phyloP scores from a whole-genome alignment of 1,284 basidiomycete species.

The Microbotryum intermedium region DNA sequence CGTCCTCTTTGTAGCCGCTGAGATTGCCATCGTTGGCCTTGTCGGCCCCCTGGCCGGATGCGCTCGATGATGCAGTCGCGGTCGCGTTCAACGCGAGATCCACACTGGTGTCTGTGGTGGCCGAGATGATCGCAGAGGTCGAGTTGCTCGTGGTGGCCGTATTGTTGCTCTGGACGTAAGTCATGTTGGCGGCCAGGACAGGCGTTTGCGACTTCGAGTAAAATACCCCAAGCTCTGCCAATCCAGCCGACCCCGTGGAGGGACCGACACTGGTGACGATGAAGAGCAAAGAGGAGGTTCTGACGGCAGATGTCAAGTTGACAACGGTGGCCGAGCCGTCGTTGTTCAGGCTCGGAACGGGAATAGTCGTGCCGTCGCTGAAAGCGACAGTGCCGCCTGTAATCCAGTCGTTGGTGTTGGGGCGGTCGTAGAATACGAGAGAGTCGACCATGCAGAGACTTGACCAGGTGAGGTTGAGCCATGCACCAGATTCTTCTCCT shows the following conservation, averaged over 20 bases:
- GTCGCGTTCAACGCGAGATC: constrained; percentile 12
- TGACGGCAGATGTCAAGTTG: constrained; percentile 2
- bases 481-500: constrained; percentile 13
- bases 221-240: constrained; percentile 27
- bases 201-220: constrained; percentile 3
- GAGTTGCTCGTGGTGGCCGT: not conserved
- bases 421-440: constrained; percentile 20
- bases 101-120: not conserved
- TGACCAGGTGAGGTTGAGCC: constrained; percentile 18
- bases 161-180: not conserved
- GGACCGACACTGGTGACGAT: constrained; percentile 14
- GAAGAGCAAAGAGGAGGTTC: constrained; percentile 11
- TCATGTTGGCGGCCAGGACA: not conserved
- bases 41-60: constrained; percentile 9
- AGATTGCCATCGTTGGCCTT: constrained; percentile 21
- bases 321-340: constrained; percentile 3
- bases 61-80: constrained; percentile 4
- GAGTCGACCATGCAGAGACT: constrained; percentile 9
- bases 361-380: constrained; percentile 9
- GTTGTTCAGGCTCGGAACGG: constrained; percentile 12
- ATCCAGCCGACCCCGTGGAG: constrained; percentile 12
- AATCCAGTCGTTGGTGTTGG: constrained; percentile 25
- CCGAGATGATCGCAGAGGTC: not conserved
- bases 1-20: constrained; percentile 18
- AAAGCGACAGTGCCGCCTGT: constrained; percentile 10